phyloP scores from a whole-genome alignment of 1,139 yeast genomes.

The Geotrichum histeridarum region DNA sequence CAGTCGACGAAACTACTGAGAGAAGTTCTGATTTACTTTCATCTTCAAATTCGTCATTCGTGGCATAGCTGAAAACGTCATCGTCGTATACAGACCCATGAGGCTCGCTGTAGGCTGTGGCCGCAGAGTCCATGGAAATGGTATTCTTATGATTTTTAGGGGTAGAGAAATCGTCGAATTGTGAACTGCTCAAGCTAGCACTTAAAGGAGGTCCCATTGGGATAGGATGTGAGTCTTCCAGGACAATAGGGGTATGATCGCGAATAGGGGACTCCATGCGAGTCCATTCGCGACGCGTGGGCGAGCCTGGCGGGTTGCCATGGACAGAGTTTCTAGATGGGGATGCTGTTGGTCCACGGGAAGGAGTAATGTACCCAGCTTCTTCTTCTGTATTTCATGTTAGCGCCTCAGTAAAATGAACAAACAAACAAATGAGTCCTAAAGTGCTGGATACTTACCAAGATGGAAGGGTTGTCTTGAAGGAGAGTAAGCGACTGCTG shows the following conservation, averaged over 20 bases:
- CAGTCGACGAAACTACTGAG: conserved; percentile 24
- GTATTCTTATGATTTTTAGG: conserved; percentile 3
- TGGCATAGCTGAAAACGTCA: conserved; percentile 12
- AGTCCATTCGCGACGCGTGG: conserved; percentile 31
- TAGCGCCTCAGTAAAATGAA: conserved; percentile 4
- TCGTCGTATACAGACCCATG: conserved; percentile 11
- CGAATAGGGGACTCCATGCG: conserved; percentile 30
- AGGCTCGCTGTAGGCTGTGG: conserved; percentile 6
- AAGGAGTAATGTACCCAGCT: conserved; percentile 4
- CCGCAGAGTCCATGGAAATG: conserved; percentile 13
- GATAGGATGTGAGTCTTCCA: conserved; percentile 20
- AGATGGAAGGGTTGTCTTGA: conserved; percentile 26
- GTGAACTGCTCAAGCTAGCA: background rate
- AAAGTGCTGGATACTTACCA: conserved; percentile 20
- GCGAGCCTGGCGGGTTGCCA: conserved; percentile 18
- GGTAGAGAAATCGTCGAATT: background rate
- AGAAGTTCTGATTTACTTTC: conserved; percentile 30
- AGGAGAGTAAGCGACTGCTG: conserved; percentile 25
- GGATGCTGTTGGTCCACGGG: conserved; percentile 20
- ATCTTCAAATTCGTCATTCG: conserved; percentile 10
- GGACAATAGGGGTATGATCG: conserved; percentile 27
- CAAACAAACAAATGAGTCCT: background rate
- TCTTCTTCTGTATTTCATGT: background rate
- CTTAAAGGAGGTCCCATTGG: conserved; percentile 10
- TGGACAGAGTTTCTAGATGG: conserved; percentile 19